Conservation (phyloP, 257 asterid species). For the Solanum verrucosum region DNA sequence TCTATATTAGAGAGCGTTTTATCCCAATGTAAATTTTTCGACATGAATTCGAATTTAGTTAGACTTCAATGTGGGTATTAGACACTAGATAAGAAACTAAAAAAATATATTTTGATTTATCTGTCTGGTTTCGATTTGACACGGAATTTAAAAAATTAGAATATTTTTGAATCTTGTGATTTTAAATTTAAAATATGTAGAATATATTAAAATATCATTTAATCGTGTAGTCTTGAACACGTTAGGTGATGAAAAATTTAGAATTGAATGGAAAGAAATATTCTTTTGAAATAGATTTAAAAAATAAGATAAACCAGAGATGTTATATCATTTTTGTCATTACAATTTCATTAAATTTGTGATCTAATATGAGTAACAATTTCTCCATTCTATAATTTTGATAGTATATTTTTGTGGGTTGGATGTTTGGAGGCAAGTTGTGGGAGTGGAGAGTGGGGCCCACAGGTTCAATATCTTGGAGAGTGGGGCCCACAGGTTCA, state of each 20-base stretch:
- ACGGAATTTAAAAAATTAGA: fast-evolving
- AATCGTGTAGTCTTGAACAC: too few species aligned
- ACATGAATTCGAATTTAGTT: too few species aligned
- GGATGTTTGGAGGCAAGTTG: not conserved
- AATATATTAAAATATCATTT: too few species aligned
- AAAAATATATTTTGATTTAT: too few species aligned
- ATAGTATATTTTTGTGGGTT: not conserved
- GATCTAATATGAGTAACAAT: not conserved
- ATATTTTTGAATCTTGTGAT: too few species aligned
- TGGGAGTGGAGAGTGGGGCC: slow-evolving; percentile 10
- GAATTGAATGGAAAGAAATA: not conserved
- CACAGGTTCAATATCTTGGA: slow-evolving; percentile 16
- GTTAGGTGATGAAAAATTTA: not conserved
- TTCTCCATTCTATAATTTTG: not conserved
- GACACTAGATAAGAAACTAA: too few species aligned
- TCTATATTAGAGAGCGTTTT: too few species aligned
- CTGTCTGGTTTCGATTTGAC: too few species aligned
- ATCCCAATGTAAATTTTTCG: fast-evolving
- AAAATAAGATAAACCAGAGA: not conserved
- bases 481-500: not conserved
- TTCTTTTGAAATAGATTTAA: not conserved
- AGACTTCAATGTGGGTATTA: too few species aligned
- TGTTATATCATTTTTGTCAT: not conserved
- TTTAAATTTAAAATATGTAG: too few species aligned
- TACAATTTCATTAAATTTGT: not conserved